Evolutionary conservation across 129 eudicot species (phyloP).

Genomic region (Glebionis coronaria): DNA sequence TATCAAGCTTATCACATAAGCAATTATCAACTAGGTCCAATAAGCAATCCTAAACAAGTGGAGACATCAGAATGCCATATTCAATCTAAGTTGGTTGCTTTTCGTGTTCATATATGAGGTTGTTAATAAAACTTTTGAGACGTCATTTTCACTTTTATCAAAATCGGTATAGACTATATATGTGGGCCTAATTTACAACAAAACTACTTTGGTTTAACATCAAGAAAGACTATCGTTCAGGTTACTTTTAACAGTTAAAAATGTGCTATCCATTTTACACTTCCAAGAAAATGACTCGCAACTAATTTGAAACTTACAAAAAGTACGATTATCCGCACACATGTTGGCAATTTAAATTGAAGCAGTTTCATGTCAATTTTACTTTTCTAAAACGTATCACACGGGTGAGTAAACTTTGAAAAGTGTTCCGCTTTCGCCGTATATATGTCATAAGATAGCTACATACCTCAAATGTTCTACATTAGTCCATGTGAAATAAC

Average conservation of each 20-base stretch:
- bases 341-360: background rate
- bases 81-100: background rate
- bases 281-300: constrained; percentile 6
- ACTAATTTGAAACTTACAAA: background rate
- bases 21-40: too few species aligned
- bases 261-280: background rate
- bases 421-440: too few species aligned
- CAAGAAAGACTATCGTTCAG: background rate
- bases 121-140: constrained; percentile 3
- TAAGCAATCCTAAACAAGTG: too few species aligned
- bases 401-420: too few species aligned
- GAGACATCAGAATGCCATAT: too few species aligned
- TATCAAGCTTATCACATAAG: too few species aligned
- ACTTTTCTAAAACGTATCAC: background rate
- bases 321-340: constrained; percentile 4
- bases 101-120: constrained; percentile 3
- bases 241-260: constrained; percentile 12
- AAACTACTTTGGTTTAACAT: constrained; percentile 1
- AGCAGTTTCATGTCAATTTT: background rate
- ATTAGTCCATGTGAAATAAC: too few species aligned
- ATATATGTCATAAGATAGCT: too few species aligned
- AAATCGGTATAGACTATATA: background rate
- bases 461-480: too few species aligned
- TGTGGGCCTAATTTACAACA: background rate
- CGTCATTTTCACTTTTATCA: background rate